Conservation (phyloP, 164 flowering plant genomes). For the Kingdonia uniflora region DNA sequence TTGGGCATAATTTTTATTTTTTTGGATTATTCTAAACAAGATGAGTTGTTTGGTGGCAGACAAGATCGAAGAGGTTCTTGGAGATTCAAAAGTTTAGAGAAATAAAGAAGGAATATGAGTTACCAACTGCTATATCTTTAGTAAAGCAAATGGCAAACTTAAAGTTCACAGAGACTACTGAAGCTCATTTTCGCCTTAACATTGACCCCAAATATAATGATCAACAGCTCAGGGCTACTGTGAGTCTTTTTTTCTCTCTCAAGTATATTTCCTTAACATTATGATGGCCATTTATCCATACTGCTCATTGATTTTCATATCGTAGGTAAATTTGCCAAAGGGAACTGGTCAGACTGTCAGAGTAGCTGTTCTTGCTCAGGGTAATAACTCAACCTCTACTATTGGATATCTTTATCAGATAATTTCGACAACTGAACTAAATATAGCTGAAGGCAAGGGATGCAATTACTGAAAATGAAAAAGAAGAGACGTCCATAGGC, state of each 20-base stretch:
- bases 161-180: constrained; percentile 76
- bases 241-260: constrained; percentile 22
- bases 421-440: too few relatives aligned
- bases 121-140: constrained; percentile 64
- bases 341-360: constrained; percentile 89
- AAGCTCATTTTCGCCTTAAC: constrained; percentile 96
- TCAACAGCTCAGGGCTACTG: constrained; percentile 96
- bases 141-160: constrained; percentile 63
- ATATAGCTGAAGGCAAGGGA: too few relatives aligned
- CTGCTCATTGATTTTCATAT: not conserved
- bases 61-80: constrained; percentile 87
- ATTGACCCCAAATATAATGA: constrained; percentile 97
- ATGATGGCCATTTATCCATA: too few relatives aligned
- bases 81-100: constrained; percentile 90
- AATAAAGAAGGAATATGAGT: constrained; percentile 73
- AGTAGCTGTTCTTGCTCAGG: constrained; percentile 96
- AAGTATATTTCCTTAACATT: too few relatives aligned
- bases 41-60: constrained; percentile 21
- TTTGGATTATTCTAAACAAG: too few relatives aligned
- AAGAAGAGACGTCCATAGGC: too few relatives aligned
- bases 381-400: constrained; percentile 17
- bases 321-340: constrained; percentile 88
- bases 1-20: too few relatives aligned
- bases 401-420: too few relatives aligned
- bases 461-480: too few relatives aligned